Conservation (phyloP, 2,329 filamentous ascomycete genomes). For the Penicillium olsonii region DNA sequence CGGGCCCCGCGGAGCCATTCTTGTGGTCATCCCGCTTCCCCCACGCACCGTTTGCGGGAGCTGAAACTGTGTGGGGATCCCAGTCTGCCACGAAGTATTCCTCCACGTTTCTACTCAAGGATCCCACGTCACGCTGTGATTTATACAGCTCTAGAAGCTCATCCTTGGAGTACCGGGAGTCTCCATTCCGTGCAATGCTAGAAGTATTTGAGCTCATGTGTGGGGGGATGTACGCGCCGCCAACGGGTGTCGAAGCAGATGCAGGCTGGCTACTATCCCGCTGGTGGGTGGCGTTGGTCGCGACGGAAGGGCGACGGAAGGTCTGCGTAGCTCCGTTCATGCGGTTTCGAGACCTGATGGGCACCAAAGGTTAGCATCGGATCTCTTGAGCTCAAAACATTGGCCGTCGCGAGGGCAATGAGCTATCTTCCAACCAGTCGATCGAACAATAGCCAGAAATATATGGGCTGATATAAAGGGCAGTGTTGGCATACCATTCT, state of each 20-base stretch:
- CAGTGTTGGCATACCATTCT: slow-evolving; percentile 65
- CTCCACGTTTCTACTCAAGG: slow-evolving; percentile 62
- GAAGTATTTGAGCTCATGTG: slow-evolving; percentile 57
- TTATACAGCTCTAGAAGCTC: slow-evolving; percentile 76
- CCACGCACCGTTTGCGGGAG: slow-evolving; percentile 65
- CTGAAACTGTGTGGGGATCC: slow-evolving; percentile 74
- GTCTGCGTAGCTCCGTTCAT: slow-evolving; percentile 68
- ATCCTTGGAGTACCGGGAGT: slow-evolving; percentile 73
- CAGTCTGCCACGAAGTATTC: slow-evolving; percentile 73
- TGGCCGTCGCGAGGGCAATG: background rate
- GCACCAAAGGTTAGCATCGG: slow-evolving; percentile 19
- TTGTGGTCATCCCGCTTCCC: slow-evolving; percentile 75
- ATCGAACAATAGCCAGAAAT: background rate
- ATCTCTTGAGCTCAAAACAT: slow-evolving; percentile 11
- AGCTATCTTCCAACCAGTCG: background rate
- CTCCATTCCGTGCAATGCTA: slow-evolving; percentile 54
- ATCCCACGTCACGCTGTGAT: slow-evolving; percentile 55
- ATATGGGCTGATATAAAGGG: slow-evolving; percentile 1
- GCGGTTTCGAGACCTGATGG: slow-evolving; percentile 58
- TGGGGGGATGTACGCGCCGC: slow-evolving; percentile 60
- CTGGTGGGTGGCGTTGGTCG: slow-evolving; percentile 53
- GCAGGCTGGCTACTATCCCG: slow-evolving; percentile 45
- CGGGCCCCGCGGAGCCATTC: slow-evolving; percentile 75
- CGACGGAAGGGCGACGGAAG: slow-evolving; percentile 65
- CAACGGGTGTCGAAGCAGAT: slow-evolving; percentile 41